Evolutionary conservation across 2,329 filamentous ascomycete genomes (phyloP), one percentile per base, ranked within the genome.

Genomic region (Sphaerulina populicola): DNA sequence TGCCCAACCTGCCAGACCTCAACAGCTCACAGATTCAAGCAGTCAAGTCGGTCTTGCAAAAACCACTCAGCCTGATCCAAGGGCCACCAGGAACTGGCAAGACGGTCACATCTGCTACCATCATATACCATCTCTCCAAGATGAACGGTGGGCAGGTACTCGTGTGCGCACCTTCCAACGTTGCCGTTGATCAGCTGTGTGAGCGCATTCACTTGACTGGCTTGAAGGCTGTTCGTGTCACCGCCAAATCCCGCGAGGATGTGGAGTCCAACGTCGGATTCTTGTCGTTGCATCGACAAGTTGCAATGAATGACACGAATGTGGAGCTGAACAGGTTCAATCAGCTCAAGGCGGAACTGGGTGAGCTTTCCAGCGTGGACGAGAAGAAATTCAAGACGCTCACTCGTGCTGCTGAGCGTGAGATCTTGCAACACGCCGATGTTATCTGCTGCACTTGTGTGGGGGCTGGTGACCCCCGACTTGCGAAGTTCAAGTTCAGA

Each of bases 401-500:
- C 45, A 96, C 90, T 54, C 86, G 94, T 62, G 84, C 86, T 52
- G 93, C 93, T 7, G 93, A 98, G 71, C 85, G 90, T 50, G 93
- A 98, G 69, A 96, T 98, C 54, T 77, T 98, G 47, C 87, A 79
- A 65, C 96, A 94, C 60, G 93, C 93, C 11, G 93, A 98, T 70
- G 93, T 98, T 47, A 94, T 98, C 57, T 98, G 93, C 76, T 98
- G 93, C 71, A 98, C 93, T 55, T 98, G 93, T 61, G 93, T 98
- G 63, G 93, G 93, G 70, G 93, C 93, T 35, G 93, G 93, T 54
- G 93, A 98, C 67, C 93, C 93, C 53, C 86, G 93, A 59, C 80
- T 98, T 47, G 82, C 90, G 44, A 97, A 97, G 74, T 88, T 96
- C 79, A 96, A 96, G 71, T 98, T 98, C 75, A 84, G 93, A 57